These are phyloP conservation scores for Colletotrichum gigasporum DNA, from an alignment of 2,329 filamentous ascomycete species.

Conservation along the genomic window DNA sequence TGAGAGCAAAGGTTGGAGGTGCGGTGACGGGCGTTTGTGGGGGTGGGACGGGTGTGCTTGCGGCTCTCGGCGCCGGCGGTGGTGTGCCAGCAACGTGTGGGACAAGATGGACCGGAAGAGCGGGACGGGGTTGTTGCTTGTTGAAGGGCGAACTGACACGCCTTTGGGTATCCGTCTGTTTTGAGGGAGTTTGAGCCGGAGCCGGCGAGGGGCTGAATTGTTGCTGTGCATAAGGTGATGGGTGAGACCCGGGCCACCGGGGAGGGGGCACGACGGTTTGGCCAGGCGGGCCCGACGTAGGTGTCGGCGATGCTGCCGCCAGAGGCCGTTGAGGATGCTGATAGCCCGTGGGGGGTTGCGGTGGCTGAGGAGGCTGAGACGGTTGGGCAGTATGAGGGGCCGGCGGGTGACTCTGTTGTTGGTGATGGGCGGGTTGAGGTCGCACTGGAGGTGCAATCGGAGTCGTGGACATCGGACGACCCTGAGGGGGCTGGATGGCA, in stretches of 20 bases:
- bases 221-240: constrained; percentile 38
- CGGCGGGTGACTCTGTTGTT: constrained; percentile 5
- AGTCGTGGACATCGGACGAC: constrained; percentile 43
- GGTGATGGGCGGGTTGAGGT: constrained; percentile 40
- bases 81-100: constrained; percentile 48
- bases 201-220: constrained; percentile 35
- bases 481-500: constrained; percentile 36
- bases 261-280: constrained; percentile 39
- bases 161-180: constrained; percentile 38
- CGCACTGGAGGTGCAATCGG: constrained; percentile 45
- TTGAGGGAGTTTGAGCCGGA: constrained; percentile 33
- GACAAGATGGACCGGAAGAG: constrained; percentile 52
- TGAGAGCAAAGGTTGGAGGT: constrained; percentile 39
- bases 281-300: constrained; percentile 16
- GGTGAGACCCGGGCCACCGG: constrained; percentile 43
- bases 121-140: constrained; percentile 45
- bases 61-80: constrained; percentile 41
- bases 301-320: constrained; percentile 30
- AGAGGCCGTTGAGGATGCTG: constrained; percentile 22
- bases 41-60: constrained; percentile 40
- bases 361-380: constrained; percentile 43
- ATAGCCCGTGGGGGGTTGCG: constrained; percentile 34
- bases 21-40: constrained; percentile 45
- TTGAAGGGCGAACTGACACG: constrained; percentile 41
- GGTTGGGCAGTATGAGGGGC: constrained; percentile 31